Evolutionary conservation across 148 eudicot species (phyloP).

Genomic region (Camellia japonica): DNA sequence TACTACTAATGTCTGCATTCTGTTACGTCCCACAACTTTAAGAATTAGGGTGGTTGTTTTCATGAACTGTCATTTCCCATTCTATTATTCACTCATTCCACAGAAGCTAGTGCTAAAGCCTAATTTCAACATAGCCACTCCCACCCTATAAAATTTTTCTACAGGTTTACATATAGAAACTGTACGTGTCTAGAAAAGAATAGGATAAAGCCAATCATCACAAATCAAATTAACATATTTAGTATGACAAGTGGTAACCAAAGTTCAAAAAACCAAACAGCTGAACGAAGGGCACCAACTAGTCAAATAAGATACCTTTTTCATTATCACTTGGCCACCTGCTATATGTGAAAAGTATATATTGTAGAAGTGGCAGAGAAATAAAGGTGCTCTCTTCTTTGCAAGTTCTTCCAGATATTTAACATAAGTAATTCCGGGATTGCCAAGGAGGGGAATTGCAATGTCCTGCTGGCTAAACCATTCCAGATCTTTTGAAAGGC

Average conservation of each 20-base stretch:
- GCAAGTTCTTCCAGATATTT: slow-evolving; percentile 77
- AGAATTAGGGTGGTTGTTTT: background rate
- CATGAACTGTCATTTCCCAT: background rate
- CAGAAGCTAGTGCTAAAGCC: background rate
- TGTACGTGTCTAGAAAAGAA: background rate
- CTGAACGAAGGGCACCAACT: background rate
- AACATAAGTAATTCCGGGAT: slow-evolving; percentile 62
- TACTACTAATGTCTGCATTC: too few relatives aligned
- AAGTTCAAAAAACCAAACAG: background rate
- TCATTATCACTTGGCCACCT: slow-evolving; percentile 88
- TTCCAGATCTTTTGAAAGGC: slow-evolving; percentile 67
- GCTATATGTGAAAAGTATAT: slow-evolving; percentile 86
- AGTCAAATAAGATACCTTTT: slow-evolving; percentile 46
- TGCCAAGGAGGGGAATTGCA: slow-evolving; percentile 66
- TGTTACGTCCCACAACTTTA: background rate
- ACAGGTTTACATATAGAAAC: background rate
- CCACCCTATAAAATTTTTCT: background rate
- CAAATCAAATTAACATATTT: background rate
- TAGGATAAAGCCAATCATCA: background rate
- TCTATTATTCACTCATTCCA: background rate
- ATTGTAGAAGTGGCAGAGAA: slow-evolving; percentile 81
- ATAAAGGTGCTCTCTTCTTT: slow-evolving; percentile 54
- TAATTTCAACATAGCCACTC: background rate
- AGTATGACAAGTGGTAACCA: background rate
- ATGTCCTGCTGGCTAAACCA: slow-evolving; percentile 60